Evolutionary conservation across 768 basidiomycete species (phyloP).

Genomic region (Mrakia frigida): DNA sequence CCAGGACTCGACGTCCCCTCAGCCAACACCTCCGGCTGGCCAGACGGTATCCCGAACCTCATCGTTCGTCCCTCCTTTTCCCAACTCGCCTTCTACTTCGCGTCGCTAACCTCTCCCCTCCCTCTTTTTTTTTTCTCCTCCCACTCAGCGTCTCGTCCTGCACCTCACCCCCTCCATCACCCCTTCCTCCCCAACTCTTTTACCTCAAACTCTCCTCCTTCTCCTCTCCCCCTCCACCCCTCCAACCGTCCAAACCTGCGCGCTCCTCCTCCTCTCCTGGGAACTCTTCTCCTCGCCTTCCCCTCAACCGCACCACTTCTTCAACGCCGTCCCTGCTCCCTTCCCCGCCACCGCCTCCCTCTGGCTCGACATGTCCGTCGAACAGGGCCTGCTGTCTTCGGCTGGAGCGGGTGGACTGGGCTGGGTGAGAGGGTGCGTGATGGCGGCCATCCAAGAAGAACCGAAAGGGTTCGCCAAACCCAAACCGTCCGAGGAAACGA

Average conservation of each 20-base stretch:
- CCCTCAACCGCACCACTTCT: background rate
- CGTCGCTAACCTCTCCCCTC: background rate
- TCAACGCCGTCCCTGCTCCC: background rate
- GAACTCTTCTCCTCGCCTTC: background rate
- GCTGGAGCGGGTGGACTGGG: background rate
- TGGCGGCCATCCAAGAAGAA: too few species aligned
- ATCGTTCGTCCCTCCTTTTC: background rate
- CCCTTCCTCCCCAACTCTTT: background rate
- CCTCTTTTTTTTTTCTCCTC: too few species aligned
- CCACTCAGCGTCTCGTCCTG: background rate
- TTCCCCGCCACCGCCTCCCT: background rate
- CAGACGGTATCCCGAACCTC: background rate
- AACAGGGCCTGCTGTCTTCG: background rate
- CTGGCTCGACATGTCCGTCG: constrained; percentile 4
- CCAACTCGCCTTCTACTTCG: background rate
- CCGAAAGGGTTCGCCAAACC: too few species aligned
- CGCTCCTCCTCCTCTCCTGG: constrained; percentile 19
- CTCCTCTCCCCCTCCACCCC: background rate
- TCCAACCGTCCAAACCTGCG: background rate
- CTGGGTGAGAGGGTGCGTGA: background rate
- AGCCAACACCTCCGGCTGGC: background rate
- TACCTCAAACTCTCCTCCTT: background rate
- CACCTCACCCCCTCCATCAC: background rate
- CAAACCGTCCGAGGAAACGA: background rate
- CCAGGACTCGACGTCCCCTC: background rate